Percentiles rank a stretch among this genome's conserved stretches.
Evolutionary conservation across 2,329 filamentous ascomycete genomes (phyloP).

Genomic region (Cercospora canescens): DNA sequence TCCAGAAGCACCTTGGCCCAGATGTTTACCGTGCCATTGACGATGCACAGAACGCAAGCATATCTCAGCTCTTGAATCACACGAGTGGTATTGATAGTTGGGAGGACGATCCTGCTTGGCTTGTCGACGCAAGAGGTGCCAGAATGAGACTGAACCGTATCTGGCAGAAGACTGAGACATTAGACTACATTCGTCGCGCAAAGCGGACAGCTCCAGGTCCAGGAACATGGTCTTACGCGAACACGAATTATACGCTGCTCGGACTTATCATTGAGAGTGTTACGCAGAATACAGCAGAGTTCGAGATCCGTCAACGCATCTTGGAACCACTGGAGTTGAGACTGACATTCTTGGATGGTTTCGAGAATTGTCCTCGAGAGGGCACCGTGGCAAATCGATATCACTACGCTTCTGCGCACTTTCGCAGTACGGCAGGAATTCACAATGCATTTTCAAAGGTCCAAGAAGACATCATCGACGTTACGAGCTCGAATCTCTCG

Average conservation of each 20-base stretch:
- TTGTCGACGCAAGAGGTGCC: constrained; percentile 8
- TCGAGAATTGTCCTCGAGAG: not conserved
- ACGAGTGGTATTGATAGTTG: constrained; percentile 10
- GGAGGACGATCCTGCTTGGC: constrained; percentile 13
- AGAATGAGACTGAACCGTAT: not conserved
- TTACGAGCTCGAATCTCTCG: constrained; percentile 10
- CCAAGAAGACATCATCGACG: constrained; percentile 8
- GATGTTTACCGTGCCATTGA: constrained; percentile 3
- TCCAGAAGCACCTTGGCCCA: not conserved
- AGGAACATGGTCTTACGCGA: constrained; percentile 12
- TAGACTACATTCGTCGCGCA: constrained; percentile 9
- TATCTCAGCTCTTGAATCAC: constrained; percentile 8
- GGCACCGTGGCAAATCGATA: not conserved
- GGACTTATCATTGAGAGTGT: not conserved
- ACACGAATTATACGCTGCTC: constrained; percentile 15
- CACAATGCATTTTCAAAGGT: not conserved
- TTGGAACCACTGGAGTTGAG: not conserved
- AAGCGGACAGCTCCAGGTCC: not conserved
- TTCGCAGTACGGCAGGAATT: not conserved
- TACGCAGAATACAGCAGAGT: not conserved
- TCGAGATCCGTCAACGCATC: not conserved
- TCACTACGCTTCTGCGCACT: not conserved
- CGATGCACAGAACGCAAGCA: not conserved
- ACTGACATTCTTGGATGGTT: not conserved
- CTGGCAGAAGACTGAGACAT: constrained; percentile 7